These are phyloP conservation scores for Blastobotrys arbuscula DNA, from an alignment of 1,139 yeast species.

Conservation along the genomic window DNA sequence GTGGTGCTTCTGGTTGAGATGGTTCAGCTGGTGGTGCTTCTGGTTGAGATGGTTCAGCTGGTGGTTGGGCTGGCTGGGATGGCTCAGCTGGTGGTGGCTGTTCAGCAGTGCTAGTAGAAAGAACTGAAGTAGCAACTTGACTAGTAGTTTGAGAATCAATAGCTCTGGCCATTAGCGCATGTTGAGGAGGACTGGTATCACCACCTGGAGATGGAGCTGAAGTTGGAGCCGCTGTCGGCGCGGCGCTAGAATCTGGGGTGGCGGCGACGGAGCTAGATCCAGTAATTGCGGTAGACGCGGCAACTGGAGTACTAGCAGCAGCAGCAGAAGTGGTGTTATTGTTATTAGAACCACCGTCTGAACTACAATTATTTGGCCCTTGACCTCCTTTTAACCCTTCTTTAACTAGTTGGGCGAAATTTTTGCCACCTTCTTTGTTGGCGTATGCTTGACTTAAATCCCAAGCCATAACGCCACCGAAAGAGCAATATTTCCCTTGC, in stretches of 20 bases:
- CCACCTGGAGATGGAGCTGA: slow-evolving; percentile 10
- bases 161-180: too few relatives aligned
- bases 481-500: slow-evolving; percentile 39
- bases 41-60: neutral
- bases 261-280: neutral
- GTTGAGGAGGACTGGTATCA: too few relatives aligned
- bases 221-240: slow-evolving; percentile 5
- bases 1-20: neutral
- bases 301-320: slow-evolving; percentile 13
- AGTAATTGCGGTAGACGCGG: slow-evolving; percentile 18
- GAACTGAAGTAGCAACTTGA: neutral
- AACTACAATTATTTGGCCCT: slow-evolving; percentile 35
- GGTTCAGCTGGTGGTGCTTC: too few relatives aligned
- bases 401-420: slow-evolving; percentile 44
- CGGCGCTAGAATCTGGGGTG: neutral
- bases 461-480: slow-evolving; percentile 89
- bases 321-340: slow-evolving; percentile 11
- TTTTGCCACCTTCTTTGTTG: slow-evolving; percentile 38
- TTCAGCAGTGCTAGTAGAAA: neutral
- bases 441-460: slow-evolving; percentile 77
- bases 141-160: too few relatives aligned
- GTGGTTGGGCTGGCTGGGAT: neutral
- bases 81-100: neutral
- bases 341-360: neutral
- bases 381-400: slow-evolving; percentile 33